Percentiles rank a stretch among this genome's conserved stretches.
Conservation (phyloP, 495 filamentous ascomycete species). For the Chaetomidium leptoderma region DNA sequence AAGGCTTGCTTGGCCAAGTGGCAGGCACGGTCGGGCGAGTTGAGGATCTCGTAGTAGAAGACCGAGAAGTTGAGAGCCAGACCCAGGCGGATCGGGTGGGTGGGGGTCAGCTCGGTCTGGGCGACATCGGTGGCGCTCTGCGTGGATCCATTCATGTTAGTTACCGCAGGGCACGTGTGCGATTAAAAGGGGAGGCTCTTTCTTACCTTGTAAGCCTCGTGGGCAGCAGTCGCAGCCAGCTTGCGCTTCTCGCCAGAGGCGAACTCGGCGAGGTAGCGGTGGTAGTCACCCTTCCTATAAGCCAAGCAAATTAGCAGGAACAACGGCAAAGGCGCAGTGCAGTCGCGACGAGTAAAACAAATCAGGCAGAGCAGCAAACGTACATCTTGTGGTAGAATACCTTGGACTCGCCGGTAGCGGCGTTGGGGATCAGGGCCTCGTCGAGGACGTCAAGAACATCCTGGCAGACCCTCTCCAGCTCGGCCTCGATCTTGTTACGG, state of each 20-base stretch:
- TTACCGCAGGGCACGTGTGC: neutral
- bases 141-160: conserved; percentile 14
- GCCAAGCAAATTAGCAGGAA: conserved; percentile 1
- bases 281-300: conserved; percentile 97
- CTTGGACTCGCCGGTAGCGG: conserved; percentile 97
- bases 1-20: conserved; percentile 99
- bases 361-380: conserved; percentile 34
- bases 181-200: neutral
- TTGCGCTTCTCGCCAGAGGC: conserved; percentile 99
- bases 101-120: conserved; percentile 93
- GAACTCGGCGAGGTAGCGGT: conserved; percentile 99
- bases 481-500: conserved; percentile 96
- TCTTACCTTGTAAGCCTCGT: conserved; percentile 96
- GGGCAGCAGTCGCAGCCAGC: conserved; percentile 88
- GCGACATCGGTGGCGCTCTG: conserved; percentile 98
- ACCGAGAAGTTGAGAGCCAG: conserved; percentile 99
- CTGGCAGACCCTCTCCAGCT: conserved; percentile 97
- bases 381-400: conserved; percentile 99
- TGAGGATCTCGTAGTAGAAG: conserved; percentile 99
- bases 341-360: neutral
- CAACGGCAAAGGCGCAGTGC: neutral
- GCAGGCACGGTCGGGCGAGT: conserved; percentile 97
- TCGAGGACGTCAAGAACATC: conserved; percentile 97
- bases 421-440: conserved; percentile 92
- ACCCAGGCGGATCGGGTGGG: conserved; percentile 97